Base-by-base conservation (phyloP, 2,329 filamentous ascomycete species). In the Talaromyces sp. region DNA sequence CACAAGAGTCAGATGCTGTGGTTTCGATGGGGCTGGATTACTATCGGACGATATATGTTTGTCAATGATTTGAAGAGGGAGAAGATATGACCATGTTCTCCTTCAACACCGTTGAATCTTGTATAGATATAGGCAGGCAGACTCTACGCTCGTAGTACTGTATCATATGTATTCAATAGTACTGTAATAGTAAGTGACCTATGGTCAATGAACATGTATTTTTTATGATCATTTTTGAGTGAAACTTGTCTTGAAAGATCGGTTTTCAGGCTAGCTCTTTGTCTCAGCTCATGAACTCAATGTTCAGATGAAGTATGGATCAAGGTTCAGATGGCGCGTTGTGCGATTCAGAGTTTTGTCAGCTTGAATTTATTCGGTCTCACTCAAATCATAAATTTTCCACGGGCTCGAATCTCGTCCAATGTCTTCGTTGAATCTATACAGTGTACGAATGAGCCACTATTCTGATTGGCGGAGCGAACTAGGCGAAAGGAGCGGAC, bases 1-100 rank as follows among this genome's bases (percentile, higher is more conserved):
- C 95, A 99, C 81, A 83, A 88, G 79, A 97, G 93, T 77, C 95
- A 99, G 84, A 99, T 99, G 95, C 87, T 91, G 43, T 99, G 95
- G 95, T 99, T 98, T 75, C 87, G 95, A 8, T 98, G 93, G 86
- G 92, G 93, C 2, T 99, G 93, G 93, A 97, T 99, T 74, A 84
- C 87, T 0, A 76, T 97, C 65, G 95, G 93, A 72, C 84, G 95
- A 67, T 99, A 98, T 79, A 98, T 99, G 95, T 85, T 93, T 65
- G 85, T 98, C 37, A 99, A 99, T 78, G 93, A 98, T 76, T 75
- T 99, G 78, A 85, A 82, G 73, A 82, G 83, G 72, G 87, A 86
- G 76, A 84, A 83, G 70, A 70, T 82, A 60, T 74, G 70, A 69
- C 27, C 13, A 13, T 45, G 14, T 10, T 8, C 13, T 37, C 19